Percentiles rank a stretch among this genome's conserved stretches.
Evolutionary conservation across 768 basidiomycete genomes (phyloP).

Genomic region (Stropharia rugosoannulata): DNA sequence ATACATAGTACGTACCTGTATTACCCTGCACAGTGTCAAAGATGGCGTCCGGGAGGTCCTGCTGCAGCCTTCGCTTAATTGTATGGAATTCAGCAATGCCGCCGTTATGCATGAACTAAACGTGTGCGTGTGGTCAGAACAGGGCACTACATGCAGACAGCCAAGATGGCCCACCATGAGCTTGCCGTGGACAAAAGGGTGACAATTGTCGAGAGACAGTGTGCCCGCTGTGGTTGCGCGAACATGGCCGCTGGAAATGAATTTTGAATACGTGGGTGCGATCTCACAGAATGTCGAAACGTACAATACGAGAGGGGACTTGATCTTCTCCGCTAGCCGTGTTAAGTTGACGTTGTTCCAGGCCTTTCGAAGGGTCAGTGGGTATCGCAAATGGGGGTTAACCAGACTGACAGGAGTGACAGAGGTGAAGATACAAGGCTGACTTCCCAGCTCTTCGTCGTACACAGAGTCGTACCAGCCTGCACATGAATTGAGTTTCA

Average conservation of each 20-base stretch:
- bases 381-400: not conserved
- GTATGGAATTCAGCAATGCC: slow-evolving; percentile 81
- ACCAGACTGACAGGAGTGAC: slow-evolving; percentile 74
- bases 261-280: not conserved
- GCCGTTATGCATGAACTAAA: slow-evolving; percentile 96
- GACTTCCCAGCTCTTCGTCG: slow-evolving; percentile 79
- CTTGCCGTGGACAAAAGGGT: slow-evolving; percentile 90
- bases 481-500: slow-evolving; percentile 20
- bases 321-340: slow-evolving; percentile 96
- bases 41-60: slow-evolving; percentile 73
- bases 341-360: slow-evolving; percentile 96
- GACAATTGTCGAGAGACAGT: slow-evolving; percentile 90
- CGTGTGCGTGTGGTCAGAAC: not conserved
- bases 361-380: slow-evolving; percentile 48
- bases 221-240: slow-evolving; percentile 92
- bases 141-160: not conserved
- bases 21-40: slow-evolving; percentile 91
- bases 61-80: slow-evolving; percentile 82
- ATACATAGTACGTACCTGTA: slow-evolving; percentile 56
- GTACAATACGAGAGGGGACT: slow-evolving; percentile 94
- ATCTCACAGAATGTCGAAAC: not conserved
- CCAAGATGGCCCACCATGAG: slow-evolving; percentile 68
- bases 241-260: slow-evolving; percentile 72
- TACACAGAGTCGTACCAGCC: slow-evolving; percentile 94
- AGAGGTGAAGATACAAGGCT: slow-evolving; percentile 95